Evolutionary conservation across 1,284 basidiomycete species (phyloP).

Genomic region (Peniophora sp.): DNA sequence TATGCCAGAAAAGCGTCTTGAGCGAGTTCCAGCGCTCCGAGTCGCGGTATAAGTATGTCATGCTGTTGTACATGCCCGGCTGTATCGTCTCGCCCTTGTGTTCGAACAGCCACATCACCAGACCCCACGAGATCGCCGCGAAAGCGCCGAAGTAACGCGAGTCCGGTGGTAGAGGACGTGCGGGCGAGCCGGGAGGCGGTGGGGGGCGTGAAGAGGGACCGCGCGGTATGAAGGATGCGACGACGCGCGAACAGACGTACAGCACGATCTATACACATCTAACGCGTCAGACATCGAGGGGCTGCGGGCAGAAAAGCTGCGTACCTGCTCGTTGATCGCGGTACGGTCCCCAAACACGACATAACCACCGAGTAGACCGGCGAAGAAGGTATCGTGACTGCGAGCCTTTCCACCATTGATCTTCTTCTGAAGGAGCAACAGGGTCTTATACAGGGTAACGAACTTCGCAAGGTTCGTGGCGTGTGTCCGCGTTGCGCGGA

Average conservation of each 20-base stretch:
- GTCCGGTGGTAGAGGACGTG: slow-evolving; percentile 74
- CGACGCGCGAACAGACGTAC: slow-evolving; percentile 86
- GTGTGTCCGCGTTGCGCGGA: slow-evolving; percentile 85
- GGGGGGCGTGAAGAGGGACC: slow-evolving; percentile 37
- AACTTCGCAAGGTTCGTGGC: slow-evolving; percentile 89
- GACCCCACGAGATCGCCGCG: slow-evolving; percentile 88
- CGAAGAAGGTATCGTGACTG: slow-evolving; percentile 82
- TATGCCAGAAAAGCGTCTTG: slow-evolving; percentile 73
- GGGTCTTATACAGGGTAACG: slow-evolving; percentile 87
- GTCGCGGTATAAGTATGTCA: slow-evolving; percentile 76
- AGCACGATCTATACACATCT: slow-evolving; percentile 75
- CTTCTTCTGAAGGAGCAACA: slow-evolving; percentile 77
- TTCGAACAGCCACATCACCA: slow-evolving; percentile 96
- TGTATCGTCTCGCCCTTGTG: slow-evolving; percentile 84
- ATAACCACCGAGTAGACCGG: slow-evolving; percentile 90
- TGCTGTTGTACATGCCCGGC: slow-evolving; percentile 86
- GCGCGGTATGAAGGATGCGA: slow-evolving; percentile 84
- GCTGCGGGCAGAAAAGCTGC: slow-evolving; percentile 16
- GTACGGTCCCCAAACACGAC: slow-evolving; percentile 90
- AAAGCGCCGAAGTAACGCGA: slow-evolving; percentile 80
- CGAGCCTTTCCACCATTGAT: slow-evolving; percentile 78
- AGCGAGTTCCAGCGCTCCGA: slow-evolving; percentile 69
- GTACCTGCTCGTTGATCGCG: slow-evolving; percentile 96
- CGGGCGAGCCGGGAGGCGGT: slow-evolving; percentile 28
- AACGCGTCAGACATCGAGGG: neutral